A percentile compares a stretch with the other conserved stretches of the same genome.
These are phyloP conservation scores for Saturnispora dispora DNA, from an alignment of 805 yeast species.

Conservation along the genomic window DNA sequence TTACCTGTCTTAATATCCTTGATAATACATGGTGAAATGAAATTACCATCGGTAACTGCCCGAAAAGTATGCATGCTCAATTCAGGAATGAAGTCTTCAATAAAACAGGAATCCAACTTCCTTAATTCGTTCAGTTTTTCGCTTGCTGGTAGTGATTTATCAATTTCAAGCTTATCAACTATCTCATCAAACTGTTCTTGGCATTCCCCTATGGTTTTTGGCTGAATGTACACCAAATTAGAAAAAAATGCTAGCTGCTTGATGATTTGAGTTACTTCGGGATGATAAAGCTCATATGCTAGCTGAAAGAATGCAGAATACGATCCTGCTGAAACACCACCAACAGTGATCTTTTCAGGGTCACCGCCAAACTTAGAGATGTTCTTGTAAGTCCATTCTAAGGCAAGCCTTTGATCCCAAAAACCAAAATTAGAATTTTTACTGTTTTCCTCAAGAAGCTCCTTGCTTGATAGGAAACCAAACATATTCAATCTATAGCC, in stretches of 20 bases:
- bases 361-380: conserved; percentile 41
- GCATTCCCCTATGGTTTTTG: conserved; percentile 30
- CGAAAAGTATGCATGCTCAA: conserved; percentile 24
- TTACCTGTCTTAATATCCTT: conserved; percentile 26
- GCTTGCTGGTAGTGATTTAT: conserved; percentile 8
- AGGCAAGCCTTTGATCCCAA: conserved; percentile 39
- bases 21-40: conserved; percentile 26
- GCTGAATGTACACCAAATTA: conserved; percentile 31
- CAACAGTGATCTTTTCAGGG: conserved; percentile 31
- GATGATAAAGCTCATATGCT: conserved; percentile 35
- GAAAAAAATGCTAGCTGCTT: conserved; percentile 29
- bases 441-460: conserved; percentile 29
- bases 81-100: conserved; percentile 17
- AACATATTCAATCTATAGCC: conserved; percentile 35
- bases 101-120: conserved; percentile 11
- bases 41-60: conserved; percentile 33
- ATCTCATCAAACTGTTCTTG: conserved; percentile 32
- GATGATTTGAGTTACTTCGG: conserved; percentile 31
- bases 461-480: conserved; percentile 31
- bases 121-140: conserved; percentile 11
- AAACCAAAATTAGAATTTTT: conserved; percentile 29
- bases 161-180: conserved; percentile 18
- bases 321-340: conserved; percentile 43
- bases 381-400: conserved; percentile 37
- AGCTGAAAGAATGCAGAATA: conserved; percentile 34